phyloP scores from a whole-genome alignment of 2,329 filamentous ascomycete species.

The Metarhizium robertsii region DNA sequence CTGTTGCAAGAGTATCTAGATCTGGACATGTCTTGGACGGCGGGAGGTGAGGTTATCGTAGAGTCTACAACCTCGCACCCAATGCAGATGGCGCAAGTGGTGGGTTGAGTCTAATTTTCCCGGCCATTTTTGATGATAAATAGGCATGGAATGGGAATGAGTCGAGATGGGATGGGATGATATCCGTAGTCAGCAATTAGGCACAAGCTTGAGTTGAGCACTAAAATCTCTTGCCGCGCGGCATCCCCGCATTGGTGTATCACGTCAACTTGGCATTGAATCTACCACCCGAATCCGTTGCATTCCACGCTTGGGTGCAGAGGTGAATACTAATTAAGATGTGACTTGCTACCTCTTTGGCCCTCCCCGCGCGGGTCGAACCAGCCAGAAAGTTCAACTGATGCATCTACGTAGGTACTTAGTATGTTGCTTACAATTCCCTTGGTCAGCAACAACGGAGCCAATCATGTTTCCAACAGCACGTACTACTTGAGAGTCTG shows the following conservation, averaged over 20 bases:
- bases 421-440: not conserved
- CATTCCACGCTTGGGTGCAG: too few relatives aligned
- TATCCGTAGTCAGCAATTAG: not conserved
- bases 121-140: too few relatives aligned
- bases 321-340: too few relatives aligned
- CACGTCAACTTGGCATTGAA: too few relatives aligned
- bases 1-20: slow-evolving; percentile 11
- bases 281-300: too few relatives aligned
- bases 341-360: too few relatives aligned
- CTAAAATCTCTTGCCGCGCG: too few relatives aligned
- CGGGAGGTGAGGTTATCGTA: not conserved
- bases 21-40: slow-evolving; percentile 1
- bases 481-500: too few relatives aligned
- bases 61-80: not conserved
- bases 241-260: too few relatives aligned
- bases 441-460: slow-evolving; percentile 1
- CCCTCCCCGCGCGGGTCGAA: too few relatives aligned
- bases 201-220: too few relatives aligned
- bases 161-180: not conserved
- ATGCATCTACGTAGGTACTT: not conserved
- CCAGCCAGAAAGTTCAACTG: not conserved
- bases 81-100: not conserved
- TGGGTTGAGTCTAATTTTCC: not conserved
- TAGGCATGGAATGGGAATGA: too few relatives aligned
- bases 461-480: not conserved